These are phyloP conservation scores for Hypoxylon sp. DNA, from an alignment of 2,329 filamentous ascomycete genomes.

Conservation along the genomic window DNA sequence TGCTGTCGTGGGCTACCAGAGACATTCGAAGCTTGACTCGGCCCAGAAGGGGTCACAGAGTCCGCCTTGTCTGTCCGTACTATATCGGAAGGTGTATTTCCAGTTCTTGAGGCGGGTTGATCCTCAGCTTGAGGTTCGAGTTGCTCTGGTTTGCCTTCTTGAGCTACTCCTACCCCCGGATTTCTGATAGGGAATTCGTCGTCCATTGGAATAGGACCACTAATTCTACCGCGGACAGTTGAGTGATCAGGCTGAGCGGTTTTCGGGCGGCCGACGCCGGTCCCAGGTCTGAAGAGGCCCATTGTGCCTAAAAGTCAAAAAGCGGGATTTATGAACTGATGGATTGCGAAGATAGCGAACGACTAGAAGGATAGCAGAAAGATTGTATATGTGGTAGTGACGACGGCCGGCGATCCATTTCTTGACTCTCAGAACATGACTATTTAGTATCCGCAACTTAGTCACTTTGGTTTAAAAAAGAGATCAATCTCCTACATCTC, in stretches of 20 bases:
- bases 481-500: constrained; percentile 50
- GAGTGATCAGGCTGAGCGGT: constrained; percentile 55
- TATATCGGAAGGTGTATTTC: constrained; percentile 43
- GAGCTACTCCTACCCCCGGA: constrained; percentile 58
- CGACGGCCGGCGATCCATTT: constrained; percentile 51
- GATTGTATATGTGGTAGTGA: constrained; percentile 40
- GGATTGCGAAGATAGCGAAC: constrained; percentile 45
- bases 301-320: constrained; percentile 50
- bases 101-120: constrained; percentile 42
- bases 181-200: constrained; percentile 69
- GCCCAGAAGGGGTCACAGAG: constrained; percentile 46
- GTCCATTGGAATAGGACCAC: constrained; percentile 72
- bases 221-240: constrained; percentile 73
- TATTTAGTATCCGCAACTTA: constrained; percentile 35
- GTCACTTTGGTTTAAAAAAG: constrained; percentile 45
- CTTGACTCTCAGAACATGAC: constrained; percentile 34
- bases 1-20: constrained; percentile 52
- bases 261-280: constrained; percentile 60
- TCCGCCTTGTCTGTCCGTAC: constrained; percentile 45
- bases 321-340: constrained; percentile 32
- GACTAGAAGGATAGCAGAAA: constrained; percentile 41
- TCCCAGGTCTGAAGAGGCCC: constrained; percentile 63
- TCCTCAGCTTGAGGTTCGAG: constrained; percentile 43
- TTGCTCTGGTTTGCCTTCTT: constrained; percentile 50
- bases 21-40: constrained; percentile 50